Percentiles rank a stretch among this genome's conserved stretches.
Conservation (phyloP, 176 grass and related monocot species). For the Raddia distichophylla region DNA sequence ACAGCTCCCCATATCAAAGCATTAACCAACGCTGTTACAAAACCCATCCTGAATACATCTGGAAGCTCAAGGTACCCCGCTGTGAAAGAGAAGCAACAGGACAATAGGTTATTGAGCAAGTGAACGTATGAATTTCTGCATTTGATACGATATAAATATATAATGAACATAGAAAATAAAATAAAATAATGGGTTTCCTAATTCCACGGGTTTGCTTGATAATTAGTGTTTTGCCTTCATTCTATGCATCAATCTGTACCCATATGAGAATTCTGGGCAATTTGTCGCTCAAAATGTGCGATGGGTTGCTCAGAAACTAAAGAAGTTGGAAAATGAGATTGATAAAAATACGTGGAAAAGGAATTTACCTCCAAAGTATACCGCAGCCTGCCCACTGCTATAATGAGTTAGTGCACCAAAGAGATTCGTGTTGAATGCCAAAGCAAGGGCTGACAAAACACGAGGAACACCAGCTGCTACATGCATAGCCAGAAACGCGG, state of each 20-base stretch:
- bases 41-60: conserved; percentile 80
- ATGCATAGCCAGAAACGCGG: conserved; percentile 87
- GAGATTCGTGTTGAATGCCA: conserved; percentile 84
- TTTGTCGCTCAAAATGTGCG: neutral
- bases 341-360: neutral
- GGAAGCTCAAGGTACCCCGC: conserved; percentile 82
- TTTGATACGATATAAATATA: neutral
- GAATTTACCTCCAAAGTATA: conserved; percentile 93
- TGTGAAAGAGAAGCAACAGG: conserved; percentile 45
- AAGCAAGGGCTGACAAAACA: conserved; percentile 63
- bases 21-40: conserved; percentile 69
- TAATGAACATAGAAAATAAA: neutral
- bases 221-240: neutral
- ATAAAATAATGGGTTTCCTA: neutral
- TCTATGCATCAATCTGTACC: neutral
- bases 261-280: neutral
- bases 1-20: conserved; percentile 69
- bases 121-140: neutral
- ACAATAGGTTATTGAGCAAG: conserved; percentile 33
- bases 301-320: neutral
- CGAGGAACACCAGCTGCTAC: conserved; percentile 72
- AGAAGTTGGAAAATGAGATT: neutral
- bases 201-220: neutral
- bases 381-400: conserved; percentile 84
- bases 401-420: conserved; percentile 85